phyloP scores from a whole-genome alignment of 1,284 basidiomycete species.

The Entoloma clypeatum region DNA sequence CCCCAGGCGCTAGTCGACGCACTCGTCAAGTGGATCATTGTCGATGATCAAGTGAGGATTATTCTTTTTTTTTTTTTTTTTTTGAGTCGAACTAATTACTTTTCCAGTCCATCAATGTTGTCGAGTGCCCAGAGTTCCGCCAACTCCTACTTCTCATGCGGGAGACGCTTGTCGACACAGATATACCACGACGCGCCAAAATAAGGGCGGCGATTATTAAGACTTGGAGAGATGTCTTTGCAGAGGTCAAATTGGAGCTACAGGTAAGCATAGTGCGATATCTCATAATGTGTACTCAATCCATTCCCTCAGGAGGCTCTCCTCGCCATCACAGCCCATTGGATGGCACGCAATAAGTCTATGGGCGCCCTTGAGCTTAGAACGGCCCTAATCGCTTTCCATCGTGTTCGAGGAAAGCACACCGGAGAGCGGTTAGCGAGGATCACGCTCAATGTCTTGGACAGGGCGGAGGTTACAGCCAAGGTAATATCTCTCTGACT shows the following conservation, averaged over 20 bases:
- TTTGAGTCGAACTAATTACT: too few species aligned
- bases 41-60: too few species aligned
- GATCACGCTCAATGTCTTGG: background rate
- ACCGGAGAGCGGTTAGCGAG: background rate
- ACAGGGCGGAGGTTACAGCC: too few species aligned
- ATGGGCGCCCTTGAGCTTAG: background rate
- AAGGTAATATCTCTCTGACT: too few species aligned
- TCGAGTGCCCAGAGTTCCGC: slow-evolving; percentile 4
- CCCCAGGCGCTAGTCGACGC: too few species aligned
- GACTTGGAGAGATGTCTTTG: background rate
- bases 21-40: too few species aligned
- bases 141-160: slow-evolving; percentile 2
- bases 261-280: slow-evolving; percentile 1
- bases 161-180: background rate
- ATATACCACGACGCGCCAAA: slow-evolving; percentile 6
- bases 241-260: background rate
- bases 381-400: background rate
- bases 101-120: slow-evolving; percentile 5
- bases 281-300: background rate
- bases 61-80: too few species aligned
- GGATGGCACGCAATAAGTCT: background rate
- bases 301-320: too few species aligned
- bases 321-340: too few species aligned
- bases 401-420: background rate
- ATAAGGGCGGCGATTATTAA: slow-evolving; percentile 1